A percentile compares a stretch with the other conserved stretches of the same genome.
phyloP scores from a whole-genome alignment of 768 basidiomycete genomes.

The Chlorophyllum brunneum region DNA sequence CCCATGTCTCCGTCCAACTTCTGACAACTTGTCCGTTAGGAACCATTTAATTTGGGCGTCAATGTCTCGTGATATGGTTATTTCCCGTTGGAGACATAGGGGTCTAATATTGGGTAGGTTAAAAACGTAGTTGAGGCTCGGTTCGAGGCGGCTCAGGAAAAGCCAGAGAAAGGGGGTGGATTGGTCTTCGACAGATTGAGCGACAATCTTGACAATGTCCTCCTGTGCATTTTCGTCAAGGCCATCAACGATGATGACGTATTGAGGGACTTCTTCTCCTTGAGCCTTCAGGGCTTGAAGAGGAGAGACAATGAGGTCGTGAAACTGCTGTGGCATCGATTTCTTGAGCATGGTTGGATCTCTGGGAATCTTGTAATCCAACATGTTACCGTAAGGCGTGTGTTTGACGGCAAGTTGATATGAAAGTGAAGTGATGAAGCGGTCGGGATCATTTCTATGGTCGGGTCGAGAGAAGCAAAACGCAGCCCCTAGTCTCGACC shows the following conservation, averaged over 20 bases:
- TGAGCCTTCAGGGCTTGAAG: no score
- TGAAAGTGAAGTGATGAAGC: not conserved
- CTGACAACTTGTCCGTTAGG: slow-evolving; percentile 5
- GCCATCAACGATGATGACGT: not conserved
- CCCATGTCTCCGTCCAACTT: slow-evolving; percentile 1
- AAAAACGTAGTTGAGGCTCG: slow-evolving; percentile 10
- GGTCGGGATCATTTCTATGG: not conserved
- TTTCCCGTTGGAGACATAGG: not conserved
- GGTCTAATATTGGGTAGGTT: not conserved
- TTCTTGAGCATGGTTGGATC: not conserved
- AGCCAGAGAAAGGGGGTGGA: not conserved
- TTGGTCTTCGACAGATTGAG: not conserved
- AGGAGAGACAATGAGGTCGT: not conserved
- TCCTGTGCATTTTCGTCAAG: not conserved
- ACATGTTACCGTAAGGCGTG: not conserved
- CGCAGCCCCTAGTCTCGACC: not conserved
- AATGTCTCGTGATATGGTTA: slow-evolving; percentile 1
- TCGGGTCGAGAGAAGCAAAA: slow-evolving; percentile 1
- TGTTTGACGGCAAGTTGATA: not conserved
- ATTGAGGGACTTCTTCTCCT: no score
- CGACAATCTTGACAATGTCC: slow-evolving; percentile 3
- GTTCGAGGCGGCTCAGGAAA: not conserved
- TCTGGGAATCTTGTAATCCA: not conserved
- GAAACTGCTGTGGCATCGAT: not conserved
- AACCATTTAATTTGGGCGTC: slow-evolving; percentile 3